Base-by-base conservation (phyloP, 2,329 filamentous ascomycete species). In the Claviceps pusilla region DNA sequence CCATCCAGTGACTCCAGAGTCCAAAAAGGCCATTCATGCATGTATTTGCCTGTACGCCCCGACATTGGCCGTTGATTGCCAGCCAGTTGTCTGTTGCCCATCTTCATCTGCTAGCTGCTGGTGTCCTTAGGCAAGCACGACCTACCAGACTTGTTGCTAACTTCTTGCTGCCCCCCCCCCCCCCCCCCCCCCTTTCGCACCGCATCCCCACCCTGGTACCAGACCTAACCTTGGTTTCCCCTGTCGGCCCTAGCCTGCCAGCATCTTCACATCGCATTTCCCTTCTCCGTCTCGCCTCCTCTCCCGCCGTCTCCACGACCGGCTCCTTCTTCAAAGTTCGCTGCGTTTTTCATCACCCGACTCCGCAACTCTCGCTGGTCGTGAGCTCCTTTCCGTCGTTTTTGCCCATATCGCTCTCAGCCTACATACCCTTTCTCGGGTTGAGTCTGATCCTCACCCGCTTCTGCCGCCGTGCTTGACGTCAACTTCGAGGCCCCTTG, bases 211-310 rank as follows among this genome's bases (percentile, higher is more conserved):
- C 37, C 47, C 42, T 47, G 50, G 42, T 35, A 42, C 39, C 39
- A 47, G 42, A 31, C 45, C 45, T 31, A 47, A 50, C 55, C 42
- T 55, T 41, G 48, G 48, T 54, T 59, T 53, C 57, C 56, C 56
- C 61, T 57, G 59, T 63, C 61, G 64, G 62, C 62, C 60, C 61
- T 62, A 24, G 48, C n/a, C 48, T 12, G 33, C 58, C 58, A 57
- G 57, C 53, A 61, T 60, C 59, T 52, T 56, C 59, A 49, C 50
- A 28, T 49, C 60, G 57, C 59, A 58, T 55, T 57, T 56, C 56
- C 61, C 56, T 57, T 48, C 56, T 55, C 51, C 45, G 10, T 39
- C 57, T 54, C 6, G 28, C 51, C 45, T 37, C 50, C 52, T 55
- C 52, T 29, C 50, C 51, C 37, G 41, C 52, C 19, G 28, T 46